These are phyloP conservation scores for Halenospora varia DNA, from an alignment of 495 filamentous ascomycete species.

Conservation along the genomic window DNA sequence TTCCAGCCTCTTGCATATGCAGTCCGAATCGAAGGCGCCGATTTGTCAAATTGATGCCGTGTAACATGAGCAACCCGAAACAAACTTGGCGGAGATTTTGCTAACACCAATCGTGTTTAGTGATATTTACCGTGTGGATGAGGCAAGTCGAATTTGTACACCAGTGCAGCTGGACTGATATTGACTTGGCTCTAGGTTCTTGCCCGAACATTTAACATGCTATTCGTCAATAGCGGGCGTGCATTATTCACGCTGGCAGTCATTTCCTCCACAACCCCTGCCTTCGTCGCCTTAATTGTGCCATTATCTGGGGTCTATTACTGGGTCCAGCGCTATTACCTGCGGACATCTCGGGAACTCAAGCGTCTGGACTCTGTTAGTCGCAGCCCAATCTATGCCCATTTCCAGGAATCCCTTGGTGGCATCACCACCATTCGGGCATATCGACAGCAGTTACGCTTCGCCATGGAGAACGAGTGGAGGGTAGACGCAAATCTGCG, in stretches of 20 bases:
- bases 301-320: slow-evolving; percentile 80
- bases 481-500: slow-evolving; percentile 93
- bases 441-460: slow-evolving; percentile 83
- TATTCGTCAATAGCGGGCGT: slow-evolving; percentile 84
- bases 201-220: slow-evolving; percentile 87
- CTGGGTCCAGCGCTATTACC: slow-evolving; percentile 95
- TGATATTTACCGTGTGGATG: slow-evolving; percentile 94
- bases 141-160: slow-evolving; percentile 33
- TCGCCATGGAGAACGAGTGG: slow-evolving; percentile 94
- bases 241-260: slow-evolving; percentile 84
- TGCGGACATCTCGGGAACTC: slow-evolving; percentile 91
- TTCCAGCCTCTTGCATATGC: slow-evolving; percentile 23
- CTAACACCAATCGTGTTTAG: slow-evolving; percentile 36
- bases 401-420: slow-evolving; percentile 96
- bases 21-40: background rate
- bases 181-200: slow-evolving; percentile 49
- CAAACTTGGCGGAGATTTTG: slow-evolving; percentile 12
- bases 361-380: slow-evolving; percentile 95
- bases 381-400: slow-evolving; percentile 92
- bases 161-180: slow-evolving; percentile 7
- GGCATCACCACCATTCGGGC: slow-evolving; percentile 97
- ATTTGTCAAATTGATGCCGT: slow-evolving; percentile 20
- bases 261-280: slow-evolving; percentile 76
- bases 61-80: slow-evolving; percentile 19
- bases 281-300: slow-evolving; percentile 74